These are phyloP conservation scores for Solanum ossicruentum DNA, from an alignment of 257 asterid species.

Conservation along the genomic window DNA sequence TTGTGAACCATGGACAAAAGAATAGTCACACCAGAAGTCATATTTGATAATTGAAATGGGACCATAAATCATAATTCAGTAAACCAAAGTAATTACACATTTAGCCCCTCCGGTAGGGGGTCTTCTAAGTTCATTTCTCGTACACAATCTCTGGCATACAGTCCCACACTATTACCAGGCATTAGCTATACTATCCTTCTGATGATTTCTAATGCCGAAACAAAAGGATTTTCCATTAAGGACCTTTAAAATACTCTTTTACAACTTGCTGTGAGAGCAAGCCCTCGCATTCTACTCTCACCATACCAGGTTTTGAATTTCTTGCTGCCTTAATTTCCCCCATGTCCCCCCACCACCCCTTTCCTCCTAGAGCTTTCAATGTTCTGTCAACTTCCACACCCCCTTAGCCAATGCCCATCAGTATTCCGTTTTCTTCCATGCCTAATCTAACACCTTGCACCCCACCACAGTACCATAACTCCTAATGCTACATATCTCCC, in stretches of 20 bases:
- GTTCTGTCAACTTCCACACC: not conserved
- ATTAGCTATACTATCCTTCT: not conserved
- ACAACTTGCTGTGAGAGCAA: not conserved
- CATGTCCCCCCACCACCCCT: not conserved
- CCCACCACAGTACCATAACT: not conserved
- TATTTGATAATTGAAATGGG: not conserved
- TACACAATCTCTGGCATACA: not conserved
- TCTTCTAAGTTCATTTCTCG: not conserved
- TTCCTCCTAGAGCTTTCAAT: not conserved
- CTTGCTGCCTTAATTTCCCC: not conserved
- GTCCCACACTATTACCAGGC: not conserved
- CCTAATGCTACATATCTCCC: not conserved
- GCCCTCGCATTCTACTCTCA: not conserved
- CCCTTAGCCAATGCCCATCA: not conserved
- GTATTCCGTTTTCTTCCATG: not conserved
- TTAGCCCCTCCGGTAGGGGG: not conserved
- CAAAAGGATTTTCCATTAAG: not conserved
- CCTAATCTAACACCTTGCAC: not conserved
- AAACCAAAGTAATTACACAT: not conserved
- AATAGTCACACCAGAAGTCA: not conserved
- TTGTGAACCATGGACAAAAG: constrained; percentile 12
- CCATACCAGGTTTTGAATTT: not conserved
- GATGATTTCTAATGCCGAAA: not conserved
- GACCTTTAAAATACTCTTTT: not conserved
- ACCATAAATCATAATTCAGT: not conserved